Evolutionary conservation across 768 basidiomycete genomes (phyloP).

Genomic region (Porphyrellus cyaneotinctus): DNA sequence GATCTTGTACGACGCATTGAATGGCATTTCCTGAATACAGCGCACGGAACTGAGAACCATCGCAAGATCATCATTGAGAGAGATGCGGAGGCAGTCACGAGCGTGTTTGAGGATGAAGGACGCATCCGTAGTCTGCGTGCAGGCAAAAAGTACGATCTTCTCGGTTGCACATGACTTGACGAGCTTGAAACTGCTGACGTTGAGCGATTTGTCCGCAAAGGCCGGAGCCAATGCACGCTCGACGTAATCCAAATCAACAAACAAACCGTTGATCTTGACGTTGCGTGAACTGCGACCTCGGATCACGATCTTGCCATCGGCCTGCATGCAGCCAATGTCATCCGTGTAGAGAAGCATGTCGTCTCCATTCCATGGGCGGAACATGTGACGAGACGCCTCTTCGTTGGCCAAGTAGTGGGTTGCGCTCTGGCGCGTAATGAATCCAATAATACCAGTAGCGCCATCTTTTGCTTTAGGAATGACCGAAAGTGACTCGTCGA

Average conservation of each 20-base stretch:
- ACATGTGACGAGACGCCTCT: slow-evolving; percentile 27
- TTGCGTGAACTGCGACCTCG: slow-evolving; percentile 29
- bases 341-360: slow-evolving; percentile 28
- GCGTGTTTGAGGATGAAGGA: slow-evolving; percentile 21
- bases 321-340: slow-evolving; percentile 26
- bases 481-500: slow-evolving; percentile 21
- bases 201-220: slow-evolving; percentile 18
- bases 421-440: slow-evolving; percentile 25
- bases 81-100: slow-evolving; percentile 18
- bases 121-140: slow-evolving; percentile 15
- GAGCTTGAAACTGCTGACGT: slow-evolving; percentile 25
- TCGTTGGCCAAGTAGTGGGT: slow-evolving; percentile 28
- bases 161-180: slow-evolving; percentile 24
- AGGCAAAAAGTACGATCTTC: slow-evolving; percentile 27
- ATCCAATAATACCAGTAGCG: slow-evolving; percentile 26
- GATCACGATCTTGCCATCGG: slow-evolving; percentile 26
- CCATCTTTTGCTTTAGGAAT: slow-evolving; percentile 20
- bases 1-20: slow-evolving; percentile 31
- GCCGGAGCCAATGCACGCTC: slow-evolving; percentile 25
- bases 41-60: slow-evolving; percentile 25
- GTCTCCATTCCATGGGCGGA: slow-evolving; percentile 22
- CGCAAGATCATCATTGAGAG: slow-evolving; percentile 17
- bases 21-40: slow-evolving; percentile 26
- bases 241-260: slow-evolving; percentile 28
- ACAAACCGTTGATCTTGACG: slow-evolving; percentile 29